These are phyloP conservation scores for Mycena pura DNA, from an alignment of 768 basidiomycete genomes.

Conservation along the genomic window DNA sequence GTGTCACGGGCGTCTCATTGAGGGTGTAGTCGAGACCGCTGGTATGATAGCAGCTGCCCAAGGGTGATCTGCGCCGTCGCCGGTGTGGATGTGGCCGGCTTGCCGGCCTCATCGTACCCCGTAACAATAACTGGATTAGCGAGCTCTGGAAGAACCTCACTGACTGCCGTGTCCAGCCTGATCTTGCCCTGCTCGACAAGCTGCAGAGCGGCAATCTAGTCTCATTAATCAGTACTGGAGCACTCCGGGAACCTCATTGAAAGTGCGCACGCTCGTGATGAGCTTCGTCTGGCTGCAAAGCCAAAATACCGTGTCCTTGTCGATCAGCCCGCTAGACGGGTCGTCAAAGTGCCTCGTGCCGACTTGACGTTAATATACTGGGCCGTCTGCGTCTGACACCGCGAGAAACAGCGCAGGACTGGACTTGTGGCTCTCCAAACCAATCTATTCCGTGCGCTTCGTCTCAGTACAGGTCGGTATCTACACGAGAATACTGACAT, in stretches of 20 bases:
- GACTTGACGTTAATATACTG: neutral
- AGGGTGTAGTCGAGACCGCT: constrained; percentile 39
- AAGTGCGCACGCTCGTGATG: constrained; percentile 34
- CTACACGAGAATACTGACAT: too few relatives aligned
- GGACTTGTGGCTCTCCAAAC: too few relatives aligned
- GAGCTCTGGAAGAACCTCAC: constrained; percentile 37
- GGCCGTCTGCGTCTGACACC: neutral
- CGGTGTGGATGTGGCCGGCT: constrained; percentile 27
- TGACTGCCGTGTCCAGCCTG: constrained; percentile 30
- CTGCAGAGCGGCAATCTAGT: constrained; percentile 40
- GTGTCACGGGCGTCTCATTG: too few relatives aligned
- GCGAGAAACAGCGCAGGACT: constrained; percentile 2
- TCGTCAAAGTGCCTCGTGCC: constrained; percentile 24
- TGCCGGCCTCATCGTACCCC: constrained; percentile 25
- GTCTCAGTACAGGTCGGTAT: too few relatives aligned
- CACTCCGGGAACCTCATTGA: too few relatives aligned
- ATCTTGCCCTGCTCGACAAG: constrained; percentile 40
- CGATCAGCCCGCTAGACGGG: constrained; percentile 31
- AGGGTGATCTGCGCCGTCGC: constrained; percentile 33
- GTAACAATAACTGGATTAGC: constrained; percentile 27
- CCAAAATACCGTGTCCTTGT: constrained; percentile 40
- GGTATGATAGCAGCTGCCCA: constrained; percentile 39
- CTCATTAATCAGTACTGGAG: neutral
- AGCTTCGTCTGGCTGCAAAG: constrained; percentile 48
- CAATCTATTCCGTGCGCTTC: too few relatives aligned